Percentiles rank a stretch among this genome's conserved stretches.
Evolutionary conservation across 2,329 filamentous ascomycete species (phyloP).

Genomic region (Aspergillus brasiliensis): DNA sequence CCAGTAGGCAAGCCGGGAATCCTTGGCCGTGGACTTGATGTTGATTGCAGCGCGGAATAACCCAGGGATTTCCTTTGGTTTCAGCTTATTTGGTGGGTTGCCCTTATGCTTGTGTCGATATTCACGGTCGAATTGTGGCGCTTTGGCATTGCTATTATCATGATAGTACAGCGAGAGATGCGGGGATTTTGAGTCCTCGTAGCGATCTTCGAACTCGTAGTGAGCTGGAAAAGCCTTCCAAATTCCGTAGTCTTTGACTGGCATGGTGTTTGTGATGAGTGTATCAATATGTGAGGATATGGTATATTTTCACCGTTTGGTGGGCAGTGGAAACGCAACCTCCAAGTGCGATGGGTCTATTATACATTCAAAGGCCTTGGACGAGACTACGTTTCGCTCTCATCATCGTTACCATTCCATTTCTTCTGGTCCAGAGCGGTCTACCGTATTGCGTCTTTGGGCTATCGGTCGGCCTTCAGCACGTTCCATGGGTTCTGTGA

Average conservation of each 20-base stretch:
- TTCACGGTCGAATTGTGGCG: background rate
- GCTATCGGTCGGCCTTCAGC: background rate
- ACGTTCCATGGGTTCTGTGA: too few species aligned
- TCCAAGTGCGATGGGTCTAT: background rate
- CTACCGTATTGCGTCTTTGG: background rate
- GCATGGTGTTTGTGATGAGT: constrained; percentile 12
- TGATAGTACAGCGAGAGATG: constrained; percentile 20
- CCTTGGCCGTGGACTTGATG: constrained; percentile 18
- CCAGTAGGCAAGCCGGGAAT: constrained; percentile 21
- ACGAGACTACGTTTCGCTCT: background rate
- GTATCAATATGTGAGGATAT: background rate
- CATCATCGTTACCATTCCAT: background rate
- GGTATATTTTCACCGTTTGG: background rate
- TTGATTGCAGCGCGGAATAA: constrained; percentile 22
- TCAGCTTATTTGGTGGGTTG: background rate
- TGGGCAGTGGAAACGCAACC: background rate
- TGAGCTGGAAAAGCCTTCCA: constrained; percentile 19
- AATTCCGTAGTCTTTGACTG: constrained; percentile 20
- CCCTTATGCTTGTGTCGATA: constrained; percentile 3
- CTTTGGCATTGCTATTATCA: constrained; percentile 5
- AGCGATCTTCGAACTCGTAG: constrained; percentile 14
- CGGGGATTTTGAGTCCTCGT: constrained; percentile 11
- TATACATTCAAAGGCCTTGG: background rate
- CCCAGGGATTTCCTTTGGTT: constrained; percentile 13
- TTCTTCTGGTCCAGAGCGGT: background rate